Evolutionary conservation across 768 basidiomycete genomes (phyloP).

Genomic region (Lentinus brumalis): DNA sequence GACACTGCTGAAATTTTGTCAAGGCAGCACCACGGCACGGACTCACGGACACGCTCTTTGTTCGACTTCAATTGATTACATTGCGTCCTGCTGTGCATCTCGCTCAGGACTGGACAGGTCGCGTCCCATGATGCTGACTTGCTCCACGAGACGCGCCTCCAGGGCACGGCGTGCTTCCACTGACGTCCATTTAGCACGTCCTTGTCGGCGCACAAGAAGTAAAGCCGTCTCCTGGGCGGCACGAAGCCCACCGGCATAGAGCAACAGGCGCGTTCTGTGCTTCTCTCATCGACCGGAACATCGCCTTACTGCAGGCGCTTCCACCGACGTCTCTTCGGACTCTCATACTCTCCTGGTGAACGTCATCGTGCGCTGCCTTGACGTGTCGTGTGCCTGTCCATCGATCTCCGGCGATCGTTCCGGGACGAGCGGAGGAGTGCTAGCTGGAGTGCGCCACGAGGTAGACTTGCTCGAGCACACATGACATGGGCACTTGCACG

Average conservation of each 20-base stretch:
- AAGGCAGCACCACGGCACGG: too few species aligned
- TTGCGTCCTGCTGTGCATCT: not conserved
- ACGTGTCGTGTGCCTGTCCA: not conserved
- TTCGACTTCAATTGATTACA: too few species aligned
- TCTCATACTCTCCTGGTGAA: not conserved
- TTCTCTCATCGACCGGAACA: conserved; percentile 11
- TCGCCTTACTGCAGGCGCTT: not conserved
- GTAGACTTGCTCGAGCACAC: not conserved
- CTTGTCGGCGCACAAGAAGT: conserved; percentile 3
- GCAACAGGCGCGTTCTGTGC: not conserved
- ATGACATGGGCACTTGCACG: not conserved
- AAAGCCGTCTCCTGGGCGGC: not conserved
- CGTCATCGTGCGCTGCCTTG: conserved; percentile 5
- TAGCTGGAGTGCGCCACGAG: not conserved
- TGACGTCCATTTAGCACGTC: not conserved
- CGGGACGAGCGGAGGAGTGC: not conserved
- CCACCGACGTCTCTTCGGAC: not conserved
- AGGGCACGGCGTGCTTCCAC: conserved; percentile 3
- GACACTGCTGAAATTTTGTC: too few species aligned
- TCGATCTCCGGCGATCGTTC: conserved; percentile 6
- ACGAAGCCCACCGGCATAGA: not conserved
- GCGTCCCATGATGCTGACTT: conserved; percentile 11
- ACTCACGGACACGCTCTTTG: too few species aligned
- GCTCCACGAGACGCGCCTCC: conserved; percentile 4
- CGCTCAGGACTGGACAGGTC: conserved; percentile 9